Base-by-base conservation (phyloP, 148 eudicot genomes). In the Bassia scoparia region DNA sequence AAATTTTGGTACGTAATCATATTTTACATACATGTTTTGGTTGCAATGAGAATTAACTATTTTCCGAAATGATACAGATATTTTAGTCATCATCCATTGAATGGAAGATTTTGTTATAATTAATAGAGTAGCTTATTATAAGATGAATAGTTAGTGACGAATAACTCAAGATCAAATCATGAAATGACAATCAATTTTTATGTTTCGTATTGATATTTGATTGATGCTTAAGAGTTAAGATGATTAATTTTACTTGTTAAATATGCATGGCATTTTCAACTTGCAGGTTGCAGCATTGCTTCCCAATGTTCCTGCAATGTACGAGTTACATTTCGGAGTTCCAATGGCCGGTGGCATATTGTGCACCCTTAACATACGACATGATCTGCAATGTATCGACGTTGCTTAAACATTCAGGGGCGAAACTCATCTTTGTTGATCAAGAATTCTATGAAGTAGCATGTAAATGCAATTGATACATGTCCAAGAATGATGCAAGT, bases 331-430 rank as follows among this genome's bases (percentile, higher is more conserved):
- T 54, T 90, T 90, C 77, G 90, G 78, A 23, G 92, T 86, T 66
- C 96, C 96, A 30, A 88, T 90, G 96, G 84, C 90, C 23, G 92
- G 96, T 6, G 96, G 84, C 52, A 80, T 90, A 67, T 82, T 90
- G 29, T 86, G 87, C 61, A 79, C 89, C 5, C 87, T 90, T 35
- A 90, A 90, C 55, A 84, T 69, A 18, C 92, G 96, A 11, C 92
- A 84, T 60, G 90, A 88, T 76, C 92, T 14, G 43, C 86, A 35
- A 88, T 90, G 89, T 88, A 46, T 86, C 96, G 6, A 75, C 80
- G 30, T 74, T 88, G 48, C 70, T 90, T 33, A 78, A 75, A 69
- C 96, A 90, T 75, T 88, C 96, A 37, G 79, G 79, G 24, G 84
- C 96, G 41, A 90, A 84, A 77, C 50, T 85, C 29, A 70, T 90